These are phyloP conservation scores for Metschnikowia noctiluminum DNA, from an alignment of 805 yeast species.

Conservation along the genomic window DNA sequence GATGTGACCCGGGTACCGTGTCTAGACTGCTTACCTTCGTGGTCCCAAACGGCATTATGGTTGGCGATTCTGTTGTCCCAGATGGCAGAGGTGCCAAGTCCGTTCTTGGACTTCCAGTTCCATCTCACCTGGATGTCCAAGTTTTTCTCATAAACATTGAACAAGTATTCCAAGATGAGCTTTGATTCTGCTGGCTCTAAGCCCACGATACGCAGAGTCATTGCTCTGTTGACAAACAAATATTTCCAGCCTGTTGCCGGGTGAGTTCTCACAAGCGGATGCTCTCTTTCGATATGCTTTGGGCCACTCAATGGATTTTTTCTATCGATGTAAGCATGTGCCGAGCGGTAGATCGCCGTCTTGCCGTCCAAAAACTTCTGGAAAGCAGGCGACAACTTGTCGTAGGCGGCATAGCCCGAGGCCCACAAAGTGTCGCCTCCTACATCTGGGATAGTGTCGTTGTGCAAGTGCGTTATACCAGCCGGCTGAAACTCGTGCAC, in stretches of 20 bases:
- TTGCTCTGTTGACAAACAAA: constrained; percentile 27
- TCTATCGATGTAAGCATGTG: constrained; percentile 37
- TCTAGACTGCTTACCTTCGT: constrained; percentile 42
- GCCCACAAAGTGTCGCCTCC: constrained; percentile 61
- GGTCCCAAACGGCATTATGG: constrained; percentile 54
- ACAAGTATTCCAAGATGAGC: constrained; percentile 16
- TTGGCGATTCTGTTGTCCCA: constrained; percentile 60
- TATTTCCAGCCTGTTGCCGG: constrained; percentile 35
- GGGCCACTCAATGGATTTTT: constrained; percentile 32
- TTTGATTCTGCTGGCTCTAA: constrained; percentile 27
- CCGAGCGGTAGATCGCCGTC: constrained; percentile 42
- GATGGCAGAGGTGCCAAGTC: constrained; percentile 49
- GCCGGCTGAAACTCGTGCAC: constrained; percentile 57
- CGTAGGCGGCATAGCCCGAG: constrained; percentile 58
- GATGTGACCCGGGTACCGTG: constrained; percentile 39
- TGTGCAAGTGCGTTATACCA: constrained; percentile 51
- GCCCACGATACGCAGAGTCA: constrained; percentile 31
- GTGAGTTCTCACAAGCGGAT: constrained; percentile 31
- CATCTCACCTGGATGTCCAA: constrained; percentile 46
- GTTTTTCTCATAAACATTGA: constrained; percentile 25
- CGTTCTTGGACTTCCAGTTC: constrained; percentile 22
- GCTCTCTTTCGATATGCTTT: constrained; percentile 27
- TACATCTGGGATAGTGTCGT: constrained; percentile 46
- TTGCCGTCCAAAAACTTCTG: constrained; percentile 52
- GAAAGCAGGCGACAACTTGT: constrained; percentile 50